These are phyloP conservation scores for Colletotrichum tanaceti DNA, from an alignment of 2,329 filamentous ascomycete species.

Conservation along the genomic window DNA sequence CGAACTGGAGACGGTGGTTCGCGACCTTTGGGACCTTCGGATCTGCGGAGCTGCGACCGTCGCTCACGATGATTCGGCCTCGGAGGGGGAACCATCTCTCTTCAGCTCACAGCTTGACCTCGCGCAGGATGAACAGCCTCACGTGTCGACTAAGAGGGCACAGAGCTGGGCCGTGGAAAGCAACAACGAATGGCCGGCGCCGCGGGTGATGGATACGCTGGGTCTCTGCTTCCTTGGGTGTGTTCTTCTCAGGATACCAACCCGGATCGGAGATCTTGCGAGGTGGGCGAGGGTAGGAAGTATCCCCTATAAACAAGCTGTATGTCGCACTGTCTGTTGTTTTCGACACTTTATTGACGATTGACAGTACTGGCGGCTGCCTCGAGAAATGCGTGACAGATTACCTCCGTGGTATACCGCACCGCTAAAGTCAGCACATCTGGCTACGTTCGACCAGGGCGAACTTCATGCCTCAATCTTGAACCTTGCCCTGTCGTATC, in stretches of 20 bases:
- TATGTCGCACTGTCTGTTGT: constrained; percentile 50
- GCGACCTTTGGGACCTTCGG: constrained; percentile 87
- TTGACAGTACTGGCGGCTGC: constrained; percentile 65
- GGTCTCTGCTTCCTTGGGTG: constrained; percentile 83
- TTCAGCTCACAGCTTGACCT: constrained; percentile 54
- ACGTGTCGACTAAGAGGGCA: constrained; percentile 48
- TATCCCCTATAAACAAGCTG: constrained; percentile 78
- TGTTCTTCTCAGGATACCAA: constrained; percentile 78
- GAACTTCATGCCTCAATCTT: constrained; percentile 74
- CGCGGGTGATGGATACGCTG: constrained; percentile 79
- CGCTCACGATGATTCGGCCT: constrained; percentile 45
- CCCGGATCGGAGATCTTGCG: constrained; percentile 78
- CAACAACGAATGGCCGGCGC: constrained; percentile 65
- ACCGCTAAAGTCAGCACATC: constrained; percentile 64
- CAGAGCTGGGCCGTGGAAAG: constrained; percentile 59
- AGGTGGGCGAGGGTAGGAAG: constrained; percentile 75
- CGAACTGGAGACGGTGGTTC: constrained; percentile 82
- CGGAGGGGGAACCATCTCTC: constrained; percentile 48
- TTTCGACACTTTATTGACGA: background rate
- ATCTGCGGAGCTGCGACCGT: constrained; percentile 56
- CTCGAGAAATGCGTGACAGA: constrained; percentile 72
- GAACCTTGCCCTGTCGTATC: constrained; percentile 72
- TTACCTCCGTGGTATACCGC: constrained; percentile 71
- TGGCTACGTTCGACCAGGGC: constrained; percentile 58
- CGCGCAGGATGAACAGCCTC: constrained; percentile 45